Evolutionary conservation across 352 stramenopile species (phyloP).

Genomic region (Phytopythium montanum): DNA sequence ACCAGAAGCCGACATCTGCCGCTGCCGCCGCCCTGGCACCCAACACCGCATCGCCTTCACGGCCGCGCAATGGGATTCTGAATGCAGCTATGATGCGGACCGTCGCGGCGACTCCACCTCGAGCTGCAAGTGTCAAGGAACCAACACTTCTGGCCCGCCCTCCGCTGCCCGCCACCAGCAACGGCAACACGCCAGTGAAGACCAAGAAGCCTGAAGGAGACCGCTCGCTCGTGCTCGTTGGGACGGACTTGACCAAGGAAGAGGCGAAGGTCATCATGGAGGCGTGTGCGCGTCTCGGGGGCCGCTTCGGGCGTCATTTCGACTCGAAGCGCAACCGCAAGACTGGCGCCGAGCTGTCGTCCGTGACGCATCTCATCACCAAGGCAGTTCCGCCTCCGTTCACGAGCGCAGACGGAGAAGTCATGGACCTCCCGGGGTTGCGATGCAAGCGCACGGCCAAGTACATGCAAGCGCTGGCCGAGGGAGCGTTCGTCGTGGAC

Average conservation of each 20-base stretch:
- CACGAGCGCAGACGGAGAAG: background rate
- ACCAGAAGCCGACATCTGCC: conserved; percentile 4
- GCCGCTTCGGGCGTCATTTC: conserved; percentile 71
- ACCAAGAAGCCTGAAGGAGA: background rate
- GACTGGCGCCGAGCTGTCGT: conserved; percentile 39
- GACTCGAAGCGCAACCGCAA: conserved; percentile 48
- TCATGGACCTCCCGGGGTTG: conserved; percentile 13
- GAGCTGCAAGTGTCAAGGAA: background rate
- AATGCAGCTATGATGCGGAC: conserved; percentile 13
- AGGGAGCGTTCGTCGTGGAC: conserved; percentile 73
- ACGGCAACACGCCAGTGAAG: background rate
- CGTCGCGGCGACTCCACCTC: conserved; percentile 12
- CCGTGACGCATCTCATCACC: conserved; percentile 76
- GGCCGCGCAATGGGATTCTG: conserved; percentile 10
- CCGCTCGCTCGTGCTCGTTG: conserved; percentile 47
- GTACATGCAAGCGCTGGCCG: conserved; percentile 81
- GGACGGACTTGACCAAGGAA: conserved; percentile 49
- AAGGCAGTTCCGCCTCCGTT: conserved; percentile 20
- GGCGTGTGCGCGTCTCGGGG: conserved; percentile 57
- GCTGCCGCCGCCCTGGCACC: background rate
- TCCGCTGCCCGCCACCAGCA: conserved; percentile 11
- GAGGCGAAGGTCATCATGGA: conserved; percentile 52
- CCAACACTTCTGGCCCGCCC: background rate
- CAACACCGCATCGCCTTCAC: background rate
- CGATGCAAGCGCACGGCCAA: conserved; percentile 83